Base-by-base conservation (phyloP, 2,329 filamentous ascomycete genomes). In the Botrytis deweyae region DNA sequence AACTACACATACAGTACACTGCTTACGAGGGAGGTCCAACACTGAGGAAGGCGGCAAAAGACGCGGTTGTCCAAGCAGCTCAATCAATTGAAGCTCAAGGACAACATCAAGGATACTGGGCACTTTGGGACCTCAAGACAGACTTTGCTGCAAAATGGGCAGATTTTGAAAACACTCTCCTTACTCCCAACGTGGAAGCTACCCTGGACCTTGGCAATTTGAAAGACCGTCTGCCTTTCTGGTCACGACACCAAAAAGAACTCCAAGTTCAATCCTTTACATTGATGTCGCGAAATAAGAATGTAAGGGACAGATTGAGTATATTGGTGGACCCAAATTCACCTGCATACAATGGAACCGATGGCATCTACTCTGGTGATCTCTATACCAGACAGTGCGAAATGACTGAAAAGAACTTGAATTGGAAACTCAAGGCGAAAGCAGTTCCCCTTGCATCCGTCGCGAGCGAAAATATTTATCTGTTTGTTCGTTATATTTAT, bases 1-100 rank as follows among this genome's bases (percentile, higher is more conserved):
- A 33, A 29, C 49, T 70, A 12, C 67, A 40, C n/a, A 18, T 70
- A 22, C 33, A 70, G 25, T 70, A 70, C 25, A 70, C 67, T 14
- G 67, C 44, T 10, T 59, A 59, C 1, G 67, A 70, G 16, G 67
- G 67, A 29, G 67, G 49, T 12, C 67, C 46, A 59, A 16, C 79
- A 0, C 6, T 67, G 20, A 36, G 22, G 38, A 40, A 25, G 25
- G 64, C 64, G 8, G 64, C 64, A 14, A 67, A 67, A 10, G 44
- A 52, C 7, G 64, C 44, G 5, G 36, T 40, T 10, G 4, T 52
- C 14, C 14, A 49, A 38, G 64, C 36, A 6, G 36, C 36, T n/a
- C 44, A 67, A 52, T n/a, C 42, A 3, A 25, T 33, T 12, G 42
- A 22, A 14, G 64, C 64, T 8, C 12, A 46, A 49, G 64, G 64